Base-by-base conservation (phyloP, 2,329 filamentous ascomycete species). In the Paraphaeosphaeria sporulosa region DNA sequence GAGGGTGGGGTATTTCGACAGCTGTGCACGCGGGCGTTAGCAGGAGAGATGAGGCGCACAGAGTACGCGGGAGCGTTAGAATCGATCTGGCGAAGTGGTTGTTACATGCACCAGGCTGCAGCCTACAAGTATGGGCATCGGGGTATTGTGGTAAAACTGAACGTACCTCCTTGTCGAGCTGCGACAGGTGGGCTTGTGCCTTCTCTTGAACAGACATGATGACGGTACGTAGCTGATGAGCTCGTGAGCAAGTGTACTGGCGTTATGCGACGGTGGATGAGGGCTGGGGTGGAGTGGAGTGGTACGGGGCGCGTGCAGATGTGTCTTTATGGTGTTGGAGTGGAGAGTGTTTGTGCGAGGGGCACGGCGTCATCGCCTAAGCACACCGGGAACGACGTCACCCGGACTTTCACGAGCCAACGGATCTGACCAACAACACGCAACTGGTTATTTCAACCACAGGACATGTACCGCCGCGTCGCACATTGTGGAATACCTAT, bases 121-220 rank as follows among this genome's bases (percentile, higher is more conserved):
- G 30, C 10, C 30, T 9, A 6, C 30, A 8, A 32, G 30, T 9
- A 61, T 27, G 58, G 43, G 55, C 36, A 36, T 49, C 32, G 36
- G 13, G 6, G 38, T 25, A 46, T 42, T 30, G 42, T 51, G 23
- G 27, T 55, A 53, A 30, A 30, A 17, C 40, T 57, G 65, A 65
- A 82, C 87, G 68, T 81, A 94, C 91, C 89, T 93, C 91, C 76
- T 89, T 90, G 82, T 96, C 92, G 81, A 96, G 89, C 82, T 90
- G 86, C 71, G 87, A 86, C 76, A 95, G 85, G 75, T 92, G 90
- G 74, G 90, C 85, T 80, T 93, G 90, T 68, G 90, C 87, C 80
- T 89, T 89, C 73, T 93, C 90, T 81, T 93, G 90, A 71, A 89
- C 85, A 79, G 89, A 89, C 90, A 93, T 93, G 71, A 74, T 86